Evolutionary conservation across 805 yeast genomes (phyloP).

Genomic region (Tetrapisispora taiwanensis): DNA sequence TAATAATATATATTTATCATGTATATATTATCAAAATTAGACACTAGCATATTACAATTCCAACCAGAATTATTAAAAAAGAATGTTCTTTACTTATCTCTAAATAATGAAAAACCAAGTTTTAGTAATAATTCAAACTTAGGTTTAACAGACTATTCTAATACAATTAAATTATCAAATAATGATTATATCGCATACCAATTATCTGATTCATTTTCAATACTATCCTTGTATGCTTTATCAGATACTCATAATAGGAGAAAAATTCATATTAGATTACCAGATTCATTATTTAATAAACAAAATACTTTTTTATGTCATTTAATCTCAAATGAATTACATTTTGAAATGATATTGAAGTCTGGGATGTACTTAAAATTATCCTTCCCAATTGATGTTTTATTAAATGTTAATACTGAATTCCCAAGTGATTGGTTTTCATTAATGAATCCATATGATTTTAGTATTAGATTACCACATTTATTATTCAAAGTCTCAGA

Average conservation of each 20-base stretch:
- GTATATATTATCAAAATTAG: slow-evolving; percentile 18
- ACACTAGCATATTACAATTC: slow-evolving; percentile 18
- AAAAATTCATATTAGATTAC: slow-evolving; percentile 19
- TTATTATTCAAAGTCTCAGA: slow-evolving; percentile 39
- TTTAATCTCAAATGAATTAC: slow-evolving; percentile 7
- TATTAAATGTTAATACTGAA: slow-evolving; percentile 8
- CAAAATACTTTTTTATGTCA: slow-evolving; percentile 16
- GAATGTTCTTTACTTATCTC: slow-evolving; percentile 12
- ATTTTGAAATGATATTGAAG: slow-evolving; percentile 19
- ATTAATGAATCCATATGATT: slow-evolving; percentile 57
- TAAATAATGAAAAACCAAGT: slow-evolving; percentile 5
- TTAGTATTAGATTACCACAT: slow-evolving; percentile 48
- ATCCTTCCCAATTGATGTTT: slow-evolving; percentile 17
- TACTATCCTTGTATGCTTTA: slow-evolving; percentile 18
- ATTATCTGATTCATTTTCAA: slow-evolving; percentile 13
- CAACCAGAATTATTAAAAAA: slow-evolving; percentile 5
- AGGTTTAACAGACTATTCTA: slow-evolving; percentile 15
- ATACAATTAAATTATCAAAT: slow-evolving; percentile 10
- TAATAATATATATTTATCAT: neutral
- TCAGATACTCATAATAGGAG: slow-evolving; percentile 12
- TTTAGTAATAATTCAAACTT: slow-evolving; percentile 2
- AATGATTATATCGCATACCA: slow-evolving; percentile 21
- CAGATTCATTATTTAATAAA: slow-evolving; percentile 16
- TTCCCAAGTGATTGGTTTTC: slow-evolving; percentile 43
- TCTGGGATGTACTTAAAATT: slow-evolving; percentile 18